Evolutionary conservation across 371 early-diverging fungal genomes (phyloP), one percentile per base, ranked within the genome.

Genomic region (Dentiscutata heterogama): DNA sequence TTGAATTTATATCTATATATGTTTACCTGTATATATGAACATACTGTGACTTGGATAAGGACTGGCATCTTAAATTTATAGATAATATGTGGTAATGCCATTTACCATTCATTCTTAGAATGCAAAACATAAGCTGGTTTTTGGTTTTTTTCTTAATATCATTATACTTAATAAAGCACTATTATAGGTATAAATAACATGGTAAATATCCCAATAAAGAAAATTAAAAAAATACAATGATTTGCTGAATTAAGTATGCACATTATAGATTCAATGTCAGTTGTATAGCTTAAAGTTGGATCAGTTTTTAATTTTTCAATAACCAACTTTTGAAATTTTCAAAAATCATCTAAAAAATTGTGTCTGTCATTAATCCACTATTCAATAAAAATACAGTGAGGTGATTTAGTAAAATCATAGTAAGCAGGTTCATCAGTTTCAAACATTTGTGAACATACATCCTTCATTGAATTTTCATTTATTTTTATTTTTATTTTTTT

Each of bases 1-100:
- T 74, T 35, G 51, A 74, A 74, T 53, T 53, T 18, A 74, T 74
- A 29, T 74, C 27, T 74, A 10, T 74, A 71, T 50, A 71, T 71
- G 27, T 53, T 74, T 74, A 74, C 74, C 74, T 74, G 74, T n/a
- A 39, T 74, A 74, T 74, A 74, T 74, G 56, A 74, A 53, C 74
- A 56, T 74, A 74, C 25, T 35, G 29, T 74, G 74, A 74, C 56
- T 74, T 74, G 74, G 74, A 74, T 35, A 74, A 74, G 56, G 54
- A 56, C 56, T 53, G 76, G 76, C n/a, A 75, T 75, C 76, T 75
- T 75, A 60, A 75, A 75, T 75, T 75, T 75, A 75, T 75, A 75
- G 22, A 4, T 75, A 75, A 75, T 75, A 22, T 75, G 76, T 58
- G 60, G 76, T 60, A 75, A 75, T n/a, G 60, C 76, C 76, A 75